Conservation (phyloP, 1,284 basidiomycete genomes). For the Apiotrichum porosum region DNA sequence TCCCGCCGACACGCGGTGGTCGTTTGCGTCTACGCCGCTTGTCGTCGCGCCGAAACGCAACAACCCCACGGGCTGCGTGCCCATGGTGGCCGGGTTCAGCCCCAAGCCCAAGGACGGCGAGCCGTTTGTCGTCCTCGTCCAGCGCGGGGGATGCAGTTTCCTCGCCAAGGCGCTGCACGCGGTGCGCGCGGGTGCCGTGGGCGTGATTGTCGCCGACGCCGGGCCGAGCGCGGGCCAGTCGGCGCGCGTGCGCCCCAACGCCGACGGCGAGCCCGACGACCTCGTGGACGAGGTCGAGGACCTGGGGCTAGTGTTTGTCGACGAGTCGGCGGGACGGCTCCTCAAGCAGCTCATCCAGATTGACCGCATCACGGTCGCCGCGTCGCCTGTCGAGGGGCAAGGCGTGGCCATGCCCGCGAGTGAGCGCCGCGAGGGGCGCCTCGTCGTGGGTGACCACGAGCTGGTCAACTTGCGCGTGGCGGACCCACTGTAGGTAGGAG, state of each 20-base stretch:
- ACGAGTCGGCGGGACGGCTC: conserved; percentile 21
- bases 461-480: conserved; percentile 13
- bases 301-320: conserved; percentile 31
- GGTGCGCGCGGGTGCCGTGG: conserved; percentile 62
- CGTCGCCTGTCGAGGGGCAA: too few species aligned
- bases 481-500: too few species aligned
- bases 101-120: not conserved
- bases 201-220: conserved; percentile 61
- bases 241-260: conserved; percentile 33
- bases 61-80: conserved; percentile 14
- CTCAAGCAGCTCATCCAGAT: not conserved
- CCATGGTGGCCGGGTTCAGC: not conserved
- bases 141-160: conserved; percentile 72
- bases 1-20: not conserved
- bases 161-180: conserved; percentile 68
- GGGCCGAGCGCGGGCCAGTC: not conserved
- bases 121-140: conserved; percentile 27
- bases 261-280: conserved; percentile 19
- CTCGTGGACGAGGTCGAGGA: conserved; percentile 11
- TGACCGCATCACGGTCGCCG: not conserved
- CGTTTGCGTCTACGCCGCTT: conserved; percentile 4
- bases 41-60: conserved; percentile 8
- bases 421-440: conserved; percentile 2
- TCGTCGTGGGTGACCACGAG: conserved; percentile 10
- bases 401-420: not conserved